A percentile compares a stretch with the other conserved stretches of the same genome.
Evolutionary conservation across 1,284 basidiomycete species (phyloP).

Genomic region (Phellopilus nigrolimitatus): DNA sequence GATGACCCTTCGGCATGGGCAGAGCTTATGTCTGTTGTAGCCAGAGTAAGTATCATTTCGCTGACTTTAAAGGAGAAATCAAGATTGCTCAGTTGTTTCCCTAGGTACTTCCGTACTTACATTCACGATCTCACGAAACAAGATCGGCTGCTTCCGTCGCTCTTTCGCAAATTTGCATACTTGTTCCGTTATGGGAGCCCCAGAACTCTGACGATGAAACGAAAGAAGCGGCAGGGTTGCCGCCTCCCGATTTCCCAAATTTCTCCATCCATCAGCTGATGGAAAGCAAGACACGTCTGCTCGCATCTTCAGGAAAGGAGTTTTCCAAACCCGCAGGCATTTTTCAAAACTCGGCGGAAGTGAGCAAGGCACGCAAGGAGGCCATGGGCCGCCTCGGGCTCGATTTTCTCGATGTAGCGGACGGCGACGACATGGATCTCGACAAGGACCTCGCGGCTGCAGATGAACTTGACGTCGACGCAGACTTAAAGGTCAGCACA

Average conservation of each 20-base stretch:
- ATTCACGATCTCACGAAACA: conserved; percentile 86
- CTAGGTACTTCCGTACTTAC: conserved; percentile 82
- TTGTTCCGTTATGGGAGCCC: conserved; percentile 82
- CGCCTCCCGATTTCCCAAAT: conserved; percentile 56
- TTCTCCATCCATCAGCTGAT: conserved; percentile 77
- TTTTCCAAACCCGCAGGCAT: conserved; percentile 69
- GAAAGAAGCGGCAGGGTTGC: conserved; percentile 26
- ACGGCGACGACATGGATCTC: conserved; percentile 70
- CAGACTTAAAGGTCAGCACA: conserved; percentile 31
- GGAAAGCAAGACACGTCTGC: conserved; percentile 67
- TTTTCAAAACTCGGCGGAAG: conserved; percentile 63
- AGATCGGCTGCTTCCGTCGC: conserved; percentile 81
- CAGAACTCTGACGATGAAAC: conserved; percentile 27
- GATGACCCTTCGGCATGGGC: conserved; percentile 71
- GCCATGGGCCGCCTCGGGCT: conserved; percentile 79
- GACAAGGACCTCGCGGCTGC: conserved; percentile 68
- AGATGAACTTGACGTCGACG: conserved; percentile 46
- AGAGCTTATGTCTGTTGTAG: conserved; percentile 79
- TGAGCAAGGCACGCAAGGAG: conserved; percentile 77
- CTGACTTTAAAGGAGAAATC: conserved; percentile 11
- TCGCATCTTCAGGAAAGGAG: conserved; percentile 87
- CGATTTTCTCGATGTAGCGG: conserved; percentile 72
- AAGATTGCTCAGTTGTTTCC: background rate
- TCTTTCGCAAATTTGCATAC: conserved; percentile 79
- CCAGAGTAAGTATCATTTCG: conserved; percentile 49